phyloP scores from a whole-genome alignment of 2,329 filamentous ascomycete species.

The Dactylonectria estremocensis region DNA sequence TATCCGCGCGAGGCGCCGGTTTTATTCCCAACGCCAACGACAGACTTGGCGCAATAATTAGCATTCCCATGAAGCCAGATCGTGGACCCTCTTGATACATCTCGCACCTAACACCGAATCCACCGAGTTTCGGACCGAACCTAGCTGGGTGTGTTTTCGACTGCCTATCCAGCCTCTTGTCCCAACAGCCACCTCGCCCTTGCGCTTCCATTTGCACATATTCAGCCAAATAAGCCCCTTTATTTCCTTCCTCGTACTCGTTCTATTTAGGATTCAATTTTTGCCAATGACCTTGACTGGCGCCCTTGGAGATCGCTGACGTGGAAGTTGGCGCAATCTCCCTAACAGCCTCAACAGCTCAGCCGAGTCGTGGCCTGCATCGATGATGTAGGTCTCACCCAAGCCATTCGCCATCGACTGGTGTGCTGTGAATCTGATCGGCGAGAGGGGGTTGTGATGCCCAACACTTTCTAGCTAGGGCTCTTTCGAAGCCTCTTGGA shows the following conservation, averaged over 20 bases:
- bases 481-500: slow-evolving; percentile 4
- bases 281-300: not conserved
- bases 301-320: not conserved
- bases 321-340: slow-evolving; percentile 5
- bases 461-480: slow-evolving; percentile 9
- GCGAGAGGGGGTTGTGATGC: slow-evolving; percentile 18
- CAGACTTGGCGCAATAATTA: not conserved
- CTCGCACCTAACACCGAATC: not conserved
- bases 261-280: not conserved
- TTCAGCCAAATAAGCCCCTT: not conserved
- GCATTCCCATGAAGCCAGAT: not conserved
- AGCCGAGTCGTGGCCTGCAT: not conserved
- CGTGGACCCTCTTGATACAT: not conserved
- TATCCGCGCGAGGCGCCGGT: slow-evolving; percentile 12
- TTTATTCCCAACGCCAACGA: not conserved
- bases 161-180: not conserved
- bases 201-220: not conserved
- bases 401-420: slow-evolving; percentile 5
- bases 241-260: not conserved
- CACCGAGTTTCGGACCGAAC: not conserved
- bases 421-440: slow-evolving; percentile 8
- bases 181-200: not conserved
- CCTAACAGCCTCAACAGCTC: not conserved
- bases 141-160: not conserved
- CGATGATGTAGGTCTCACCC: slow-evolving; percentile 12